phyloP scores from a whole-genome alignment of 2,329 filamentous ascomycete genomes.

The Huntiella omanensis region DNA sequence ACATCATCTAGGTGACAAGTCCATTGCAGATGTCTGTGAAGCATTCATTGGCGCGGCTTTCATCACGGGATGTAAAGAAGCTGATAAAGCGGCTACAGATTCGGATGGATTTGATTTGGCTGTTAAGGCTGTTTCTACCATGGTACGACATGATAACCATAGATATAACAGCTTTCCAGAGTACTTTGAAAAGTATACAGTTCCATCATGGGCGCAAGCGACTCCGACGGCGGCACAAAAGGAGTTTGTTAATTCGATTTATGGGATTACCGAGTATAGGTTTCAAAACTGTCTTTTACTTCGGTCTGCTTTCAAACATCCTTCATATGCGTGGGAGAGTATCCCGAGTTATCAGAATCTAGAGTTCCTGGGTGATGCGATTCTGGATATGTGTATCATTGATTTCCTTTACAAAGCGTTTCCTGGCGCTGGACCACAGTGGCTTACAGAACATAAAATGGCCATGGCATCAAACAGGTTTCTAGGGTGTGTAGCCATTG shows the following conservation, averaged over 20 bases:
- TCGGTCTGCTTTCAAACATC: conserved; percentile 72
- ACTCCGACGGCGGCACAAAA: conserved; percentile 45
- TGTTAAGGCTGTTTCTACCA: conserved; percentile 42
- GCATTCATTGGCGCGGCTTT: conserved; percentile 80
- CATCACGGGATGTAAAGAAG: conserved; percentile 26
- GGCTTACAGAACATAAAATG: conserved; percentile 97
- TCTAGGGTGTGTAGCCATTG: conserved; percentile 61
- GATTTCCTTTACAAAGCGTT: conserved; percentile 63
- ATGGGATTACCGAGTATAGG: conserved; percentile 33
- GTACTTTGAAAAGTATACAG: conserved; percentile 50
- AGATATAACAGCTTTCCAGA: conserved; percentile 49
- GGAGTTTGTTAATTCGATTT: conserved; percentile 47
- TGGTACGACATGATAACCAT: conserved; percentile 55
- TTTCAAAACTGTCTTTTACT: conserved; percentile 64
- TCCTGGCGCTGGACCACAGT: conserved; percentile 72
- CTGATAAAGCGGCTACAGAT: conserved; percentile 19
- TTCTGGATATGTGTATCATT: conserved; percentile 73
- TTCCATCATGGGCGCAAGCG: conserved; percentile 51
- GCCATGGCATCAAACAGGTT: conserved; percentile 98
- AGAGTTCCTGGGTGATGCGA: conserved; percentile 77
- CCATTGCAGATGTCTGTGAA: conserved; percentile 85
- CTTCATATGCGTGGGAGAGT: conserved; percentile 58
- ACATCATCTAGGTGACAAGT: conserved; percentile 69
- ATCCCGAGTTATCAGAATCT: conserved; percentile 79
- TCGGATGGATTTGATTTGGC: conserved; percentile 32